A percentile compares a stretch with the other conserved stretches of the same genome.
phyloP scores from a whole-genome alignment of 176 grass and related monocot species.

The Zizania latifolia region DNA sequence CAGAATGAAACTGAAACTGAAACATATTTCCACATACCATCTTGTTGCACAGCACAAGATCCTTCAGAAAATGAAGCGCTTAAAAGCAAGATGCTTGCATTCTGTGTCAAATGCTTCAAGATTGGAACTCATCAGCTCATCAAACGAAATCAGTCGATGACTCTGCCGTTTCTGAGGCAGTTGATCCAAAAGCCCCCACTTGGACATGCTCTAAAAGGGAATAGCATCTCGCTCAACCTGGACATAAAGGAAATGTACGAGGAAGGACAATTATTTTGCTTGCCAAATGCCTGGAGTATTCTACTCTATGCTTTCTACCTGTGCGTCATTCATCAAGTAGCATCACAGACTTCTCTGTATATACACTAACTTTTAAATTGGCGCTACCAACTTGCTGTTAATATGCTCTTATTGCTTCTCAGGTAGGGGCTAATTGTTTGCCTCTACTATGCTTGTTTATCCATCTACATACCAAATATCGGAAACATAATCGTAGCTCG shows the following conservation, averaged over 20 bases:
- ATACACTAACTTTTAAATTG: constrained; percentile 48
- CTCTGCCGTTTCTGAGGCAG: neutral
- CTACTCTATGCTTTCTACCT: constrained; percentile 35
- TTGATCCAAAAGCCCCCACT: neutral
- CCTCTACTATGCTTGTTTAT: constrained; percentile 10
- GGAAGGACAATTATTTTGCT: constrained; percentile 51
- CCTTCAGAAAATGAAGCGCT: constrained; percentile 27
- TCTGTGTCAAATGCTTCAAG: constrained; percentile 10
- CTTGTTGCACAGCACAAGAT: constrained; percentile 29
- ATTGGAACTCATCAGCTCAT: constrained; percentile 30
- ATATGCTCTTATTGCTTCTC: constrained; percentile 39
- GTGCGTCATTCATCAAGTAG: constrained; percentile 34
- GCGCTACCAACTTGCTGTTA: constrained; percentile 39
- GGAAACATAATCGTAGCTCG: constrained; percentile 23
- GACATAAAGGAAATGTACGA: constrained; percentile 50
- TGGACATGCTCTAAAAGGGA: constrained; percentile 35
- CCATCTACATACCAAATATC: constrained; percentile 5
- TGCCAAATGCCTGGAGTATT: constrained; percentile 30
- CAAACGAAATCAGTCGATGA: constrained; percentile 17
- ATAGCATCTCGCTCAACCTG: constrained; percentile 36
- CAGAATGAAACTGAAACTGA: constrained; percentile 6
- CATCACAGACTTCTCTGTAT: constrained; percentile 28
- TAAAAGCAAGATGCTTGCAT: constrained; percentile 20
- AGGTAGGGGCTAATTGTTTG: neutral
- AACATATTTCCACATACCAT: constrained; percentile 48